Conservation (phyloP, 2,329 filamentous ascomycete species). For the Paracorniculantispora psalliotae region DNA sequence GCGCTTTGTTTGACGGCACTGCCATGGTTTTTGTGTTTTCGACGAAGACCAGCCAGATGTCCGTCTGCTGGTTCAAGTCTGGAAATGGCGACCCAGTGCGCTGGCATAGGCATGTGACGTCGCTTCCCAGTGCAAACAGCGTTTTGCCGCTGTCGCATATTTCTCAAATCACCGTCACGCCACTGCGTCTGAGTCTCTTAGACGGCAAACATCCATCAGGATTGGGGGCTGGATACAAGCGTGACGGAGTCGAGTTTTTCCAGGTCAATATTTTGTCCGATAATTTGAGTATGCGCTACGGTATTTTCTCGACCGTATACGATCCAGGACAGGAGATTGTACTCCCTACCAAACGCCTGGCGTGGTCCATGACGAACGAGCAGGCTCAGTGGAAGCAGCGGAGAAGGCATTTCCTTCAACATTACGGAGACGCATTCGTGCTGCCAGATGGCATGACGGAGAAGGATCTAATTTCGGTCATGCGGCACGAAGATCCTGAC, state of each 20-base stretch:
- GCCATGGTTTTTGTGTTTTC: constrained; percentile 32
- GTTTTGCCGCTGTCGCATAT: constrained; percentile 14
- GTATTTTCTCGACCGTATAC: constrained; percentile 27
- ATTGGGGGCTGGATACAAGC: constrained; percentile 27
- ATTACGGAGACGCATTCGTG: constrained; percentile 30
- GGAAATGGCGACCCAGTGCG: constrained; percentile 24
- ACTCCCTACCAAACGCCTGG: constrained; percentile 24
- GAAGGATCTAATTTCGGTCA: constrained; percentile 16
- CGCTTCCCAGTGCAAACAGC: constrained; percentile 19
- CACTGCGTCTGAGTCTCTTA: constrained; percentile 19
- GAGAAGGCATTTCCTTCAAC: constrained; percentile 24
- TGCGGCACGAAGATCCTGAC: background rate
- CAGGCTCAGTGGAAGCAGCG: constrained; percentile 25
- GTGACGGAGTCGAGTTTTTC: constrained; percentile 38
- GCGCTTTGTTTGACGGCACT: constrained; percentile 15
- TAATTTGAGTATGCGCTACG: constrained; percentile 40
- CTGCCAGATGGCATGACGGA: constrained; percentile 32
- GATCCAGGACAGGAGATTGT: constrained; percentile 22
- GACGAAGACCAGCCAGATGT: constrained; percentile 26
- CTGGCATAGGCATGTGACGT: constrained; percentile 33
- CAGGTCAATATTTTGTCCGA: constrained; percentile 40
- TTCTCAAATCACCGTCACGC: constrained; percentile 26
- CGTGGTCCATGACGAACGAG: constrained; percentile 23
- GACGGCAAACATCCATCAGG: constrained; percentile 15
- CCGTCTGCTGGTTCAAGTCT: constrained; percentile 31